phyloP scores from a whole-genome alignment of 1,284 basidiomycete genomes.

The Trametes hirsuta region DNA sequence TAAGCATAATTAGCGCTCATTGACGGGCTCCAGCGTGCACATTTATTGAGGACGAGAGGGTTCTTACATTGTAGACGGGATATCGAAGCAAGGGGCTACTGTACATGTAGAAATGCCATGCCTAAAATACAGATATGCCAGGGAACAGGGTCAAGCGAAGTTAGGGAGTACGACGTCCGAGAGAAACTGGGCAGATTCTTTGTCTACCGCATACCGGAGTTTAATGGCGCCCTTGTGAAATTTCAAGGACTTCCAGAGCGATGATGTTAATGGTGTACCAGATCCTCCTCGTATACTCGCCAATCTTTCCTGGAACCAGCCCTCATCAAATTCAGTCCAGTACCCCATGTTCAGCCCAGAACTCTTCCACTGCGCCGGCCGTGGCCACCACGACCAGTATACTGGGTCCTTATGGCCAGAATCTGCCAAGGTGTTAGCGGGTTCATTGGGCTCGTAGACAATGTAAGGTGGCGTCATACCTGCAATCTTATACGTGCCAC shows the following conservation, averaged over 20 bases:
- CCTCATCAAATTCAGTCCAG: constrained; percentile 9
- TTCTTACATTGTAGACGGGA: neutral
- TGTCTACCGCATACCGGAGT: no score
- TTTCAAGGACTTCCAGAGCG: neutral
- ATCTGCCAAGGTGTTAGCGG: neutral
- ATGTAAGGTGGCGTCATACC: neutral
- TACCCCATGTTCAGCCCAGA: constrained; percentile 8
- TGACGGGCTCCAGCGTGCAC: neutral
- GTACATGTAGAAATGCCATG: no score
- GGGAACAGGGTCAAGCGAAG: no score
- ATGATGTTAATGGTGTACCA: neutral
- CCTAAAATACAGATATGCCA: no score
- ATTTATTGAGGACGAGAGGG: neutral
- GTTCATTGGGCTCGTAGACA: neutral
- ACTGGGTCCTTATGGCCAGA: neutral
- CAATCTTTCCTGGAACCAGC: constrained; percentile 5
- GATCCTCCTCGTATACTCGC: neutral
- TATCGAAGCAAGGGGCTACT: no score
- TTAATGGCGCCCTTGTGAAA: neutral
- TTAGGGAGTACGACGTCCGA: no score
- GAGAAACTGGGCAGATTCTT: no score
- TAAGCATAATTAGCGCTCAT: neutral
- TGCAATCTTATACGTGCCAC: constrained; percentile 8
- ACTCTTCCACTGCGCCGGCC: constrained; percentile 1
- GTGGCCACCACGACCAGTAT: constrained; percentile 10